Evolutionary conservation across 305 asterid genomes (phyloP).

Genomic region (Salvia sclarea): DNA sequence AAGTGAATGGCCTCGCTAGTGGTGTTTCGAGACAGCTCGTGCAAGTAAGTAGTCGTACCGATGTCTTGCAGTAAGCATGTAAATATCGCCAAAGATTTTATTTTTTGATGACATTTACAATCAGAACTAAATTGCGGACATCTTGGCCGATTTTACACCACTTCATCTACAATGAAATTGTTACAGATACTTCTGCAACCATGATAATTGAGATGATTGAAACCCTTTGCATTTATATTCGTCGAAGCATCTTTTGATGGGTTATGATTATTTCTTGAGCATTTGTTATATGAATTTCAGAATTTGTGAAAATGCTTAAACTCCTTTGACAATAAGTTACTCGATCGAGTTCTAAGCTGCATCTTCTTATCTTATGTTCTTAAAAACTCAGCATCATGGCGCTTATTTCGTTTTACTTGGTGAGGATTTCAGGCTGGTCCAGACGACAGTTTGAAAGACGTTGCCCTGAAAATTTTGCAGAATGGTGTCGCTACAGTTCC

Average conservation of each 20-base stretch:
- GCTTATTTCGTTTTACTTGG: slow-evolving; percentile 24
- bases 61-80: slow-evolving; percentile 12
- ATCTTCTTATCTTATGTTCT: slow-evolving; percentile 27
- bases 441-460: slow-evolving; percentile 73
- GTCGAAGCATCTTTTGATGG: slow-evolving; percentile 10
- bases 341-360: neutral
- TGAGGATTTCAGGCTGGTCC: slow-evolving; percentile 78
- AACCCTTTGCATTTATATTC: neutral
- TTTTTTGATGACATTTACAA: neutral
- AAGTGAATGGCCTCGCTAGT: slow-evolving; percentile 55
- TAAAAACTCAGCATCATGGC: slow-evolving; percentile 16
- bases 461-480: slow-evolving; percentile 79
- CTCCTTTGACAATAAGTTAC: slow-evolving; percentile 4
- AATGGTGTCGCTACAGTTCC: slow-evolving; percentile 82
- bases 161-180: slow-evolving; percentile 10
- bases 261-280: slow-evolving; percentile 16
- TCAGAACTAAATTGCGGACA: neutral
- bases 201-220: slow-evolving; percentile 25
- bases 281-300: neutral
- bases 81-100: slow-evolving; percentile 6
- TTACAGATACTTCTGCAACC: neutral
- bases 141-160: neutral
- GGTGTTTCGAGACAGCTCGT: slow-evolving; percentile 61
- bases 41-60: slow-evolving; percentile 56
- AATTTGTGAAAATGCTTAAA: slow-evolving; percentile 8